phyloP scores from a whole-genome alignment of 2,329 filamentous ascomycete genomes.

The Lasiodiplodia citricola region DNA sequence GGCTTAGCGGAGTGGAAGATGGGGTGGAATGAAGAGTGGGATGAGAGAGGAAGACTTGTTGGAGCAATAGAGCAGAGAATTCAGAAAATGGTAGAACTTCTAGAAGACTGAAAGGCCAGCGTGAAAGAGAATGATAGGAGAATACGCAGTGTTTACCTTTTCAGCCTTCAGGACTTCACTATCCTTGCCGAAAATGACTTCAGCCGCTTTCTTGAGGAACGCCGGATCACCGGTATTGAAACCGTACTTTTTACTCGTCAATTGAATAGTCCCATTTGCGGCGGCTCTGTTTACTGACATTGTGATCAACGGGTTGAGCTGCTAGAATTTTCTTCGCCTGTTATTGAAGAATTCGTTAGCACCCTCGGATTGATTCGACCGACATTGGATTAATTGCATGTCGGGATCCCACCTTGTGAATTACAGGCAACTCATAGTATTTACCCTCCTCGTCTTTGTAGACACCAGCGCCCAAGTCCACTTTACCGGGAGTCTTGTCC shows the following conservation, averaged over 20 bases:
- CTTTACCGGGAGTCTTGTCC: constrained; percentile 39
- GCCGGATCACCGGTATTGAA: constrained; percentile 41
- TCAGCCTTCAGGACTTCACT: constrained; percentile 9
- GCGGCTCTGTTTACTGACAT: neutral
- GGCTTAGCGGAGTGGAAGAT: too few relatives aligned
- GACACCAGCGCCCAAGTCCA: constrained; percentile 47
- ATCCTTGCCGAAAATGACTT: constrained; percentile 39
- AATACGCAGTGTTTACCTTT: neutral
- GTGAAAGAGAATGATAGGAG: too few relatives aligned
- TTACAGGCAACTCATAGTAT: constrained; percentile 40
- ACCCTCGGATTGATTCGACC: neutral
- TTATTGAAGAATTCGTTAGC: neutral
- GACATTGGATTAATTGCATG: neutral
- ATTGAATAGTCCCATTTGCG: neutral
- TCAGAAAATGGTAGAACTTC: neutral
- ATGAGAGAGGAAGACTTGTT: too few relatives aligned
- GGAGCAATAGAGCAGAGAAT: neutral
- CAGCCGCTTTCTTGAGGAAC: constrained; percentile 39
- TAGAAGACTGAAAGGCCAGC: neutral
- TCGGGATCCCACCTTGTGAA: constrained; percentile 31
- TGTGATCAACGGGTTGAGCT: neutral
- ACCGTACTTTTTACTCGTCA: constrained; percentile 38
- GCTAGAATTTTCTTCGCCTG: constrained; percentile 1
- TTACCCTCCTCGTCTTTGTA: constrained; percentile 42
- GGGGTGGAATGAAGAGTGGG: neutral